Base-by-base conservation (phyloP, 148 eudicot genomes). In the Spergularia bocconei region DNA sequence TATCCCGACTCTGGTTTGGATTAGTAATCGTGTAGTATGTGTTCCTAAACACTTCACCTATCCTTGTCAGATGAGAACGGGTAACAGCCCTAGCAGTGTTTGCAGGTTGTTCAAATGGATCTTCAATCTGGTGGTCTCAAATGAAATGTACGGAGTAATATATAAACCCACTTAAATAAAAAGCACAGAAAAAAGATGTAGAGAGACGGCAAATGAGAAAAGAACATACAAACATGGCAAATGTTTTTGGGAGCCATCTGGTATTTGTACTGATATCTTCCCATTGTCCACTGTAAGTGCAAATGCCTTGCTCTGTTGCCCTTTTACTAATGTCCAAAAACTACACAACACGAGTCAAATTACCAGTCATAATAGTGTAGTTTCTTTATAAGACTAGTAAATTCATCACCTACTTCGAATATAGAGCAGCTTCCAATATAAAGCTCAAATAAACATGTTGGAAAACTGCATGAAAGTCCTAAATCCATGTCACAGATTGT, bases 211-310 rank as follows among this genome's bases (percentile, higher is more conserved):
- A 75, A 77, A 73, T 74, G 64, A 60, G 61, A 76, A 80, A 80
- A 73, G 83, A 79, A 81, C 80, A 57, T 90, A 94, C 98, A 83
- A 84, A 86, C 67, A 94, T 66, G n/a, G 93, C 84, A 83, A 84
- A 88, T 56, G 93, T 92, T 84, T 83, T 85, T n/a, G 97, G 97
- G 64, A 85, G 87, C 98, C 98, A 94, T 85, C 88, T 83, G 82
- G 82, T 89, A 80, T 92, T 94, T 75, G 79, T 80, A 36, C 64
- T 73, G 11, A 94, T 87, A 63, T 82, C 83, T 79, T 91, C 97
- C 93, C 90, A 85, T 69, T 53, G 85, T 77, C 97, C 97, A 58
- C 83, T 82, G 83, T 77, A 87, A 36, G 87, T 71, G 77, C 91
- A 84, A 38, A 94, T 85, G 69, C 97, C 98, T 79, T 87, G 88